Percentiles rank a stretch among this genome's conserved stretches.
Conservation (phyloP, 176 grass and related monocot species). For the Rhynchospora pubera region DNA sequence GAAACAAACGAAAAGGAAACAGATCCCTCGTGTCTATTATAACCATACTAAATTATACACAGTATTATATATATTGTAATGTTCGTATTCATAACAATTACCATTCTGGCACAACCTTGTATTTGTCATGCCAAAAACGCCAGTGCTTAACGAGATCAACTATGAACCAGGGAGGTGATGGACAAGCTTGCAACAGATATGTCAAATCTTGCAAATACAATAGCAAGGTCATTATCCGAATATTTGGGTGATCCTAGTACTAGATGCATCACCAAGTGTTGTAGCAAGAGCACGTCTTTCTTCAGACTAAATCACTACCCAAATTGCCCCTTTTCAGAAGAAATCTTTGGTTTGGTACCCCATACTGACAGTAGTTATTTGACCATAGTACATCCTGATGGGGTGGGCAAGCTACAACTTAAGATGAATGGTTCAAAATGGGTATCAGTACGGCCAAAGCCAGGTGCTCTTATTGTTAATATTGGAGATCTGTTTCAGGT, state of each 20-base stretch:
- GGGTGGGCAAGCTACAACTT: constrained; percentile 60
- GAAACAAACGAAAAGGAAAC: neutral
- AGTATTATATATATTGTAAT: neutral
- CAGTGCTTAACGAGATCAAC: neutral
- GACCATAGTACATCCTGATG: constrained; percentile 69
- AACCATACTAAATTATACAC: neutral
- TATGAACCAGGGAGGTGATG: constrained; percentile 51
- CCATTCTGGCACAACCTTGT: neutral
- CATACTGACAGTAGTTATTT: constrained; percentile 96
- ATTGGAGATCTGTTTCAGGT: constrained; percentile 95
- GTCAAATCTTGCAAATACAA: constrained; percentile 43
- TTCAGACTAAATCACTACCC: constrained; percentile 87
- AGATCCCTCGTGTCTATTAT: neutral
- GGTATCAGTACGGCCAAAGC: constrained; percentile 74
- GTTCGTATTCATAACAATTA: neutral
- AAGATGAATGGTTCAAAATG: constrained; percentile 46
- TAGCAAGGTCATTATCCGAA: constrained; percentile 51
- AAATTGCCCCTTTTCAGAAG: constrained; percentile 46
- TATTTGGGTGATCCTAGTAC: constrained; percentile 18
- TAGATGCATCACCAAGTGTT: constrained; percentile 46
- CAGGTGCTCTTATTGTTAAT: constrained; percentile 72
- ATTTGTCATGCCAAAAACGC: neutral
- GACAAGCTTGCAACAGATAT: constrained; percentile 43
- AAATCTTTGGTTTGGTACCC: constrained; percentile 66
- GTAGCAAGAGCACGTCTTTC: constrained; percentile 65